These are phyloP conservation scores for Allium cepa DNA, from an alignment of 106 monocot genomes.

Conservation along the genomic window DNA sequence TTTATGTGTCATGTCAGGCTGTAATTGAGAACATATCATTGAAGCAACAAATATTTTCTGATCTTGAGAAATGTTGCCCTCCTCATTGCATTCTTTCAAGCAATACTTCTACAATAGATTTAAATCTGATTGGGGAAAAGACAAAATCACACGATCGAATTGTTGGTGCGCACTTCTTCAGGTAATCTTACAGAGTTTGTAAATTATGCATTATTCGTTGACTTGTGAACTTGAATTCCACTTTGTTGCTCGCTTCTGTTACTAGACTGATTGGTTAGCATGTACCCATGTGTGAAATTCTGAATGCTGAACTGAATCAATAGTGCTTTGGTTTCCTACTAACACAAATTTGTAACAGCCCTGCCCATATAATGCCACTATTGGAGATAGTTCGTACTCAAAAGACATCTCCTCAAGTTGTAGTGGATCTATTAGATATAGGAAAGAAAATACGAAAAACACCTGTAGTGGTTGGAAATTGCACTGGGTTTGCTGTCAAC, in stretches of 20 bases:
- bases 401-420: slow-evolving; percentile 84
- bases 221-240: no score
- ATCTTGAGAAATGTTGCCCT: slow-evolving; percentile 78
- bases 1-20: slow-evolving; percentile 43
- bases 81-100: slow-evolving; percentile 83
- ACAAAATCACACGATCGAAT: slow-evolving; percentile 78
- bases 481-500: slow-evolving; percentile 98
- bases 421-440: slow-evolving; percentile 82
- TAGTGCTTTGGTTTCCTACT: no score
- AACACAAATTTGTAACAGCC: slow-evolving; percentile 29
- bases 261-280: no score
- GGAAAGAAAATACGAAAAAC: slow-evolving; percentile 93
- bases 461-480: slow-evolving; percentile 85
- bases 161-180: slow-evolving; percentile 93
- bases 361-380: slow-evolving; percentile 97
- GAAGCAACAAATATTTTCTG: slow-evolving; percentile 94
- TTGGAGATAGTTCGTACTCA: slow-evolving; percentile 87
- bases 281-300: no score
- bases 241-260: no score
- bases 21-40: slow-evolving; percentile 84
- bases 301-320: no score
- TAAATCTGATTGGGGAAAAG: slow-evolving; percentile 77
- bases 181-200: slow-evolving; percentile 25
- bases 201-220: no score
- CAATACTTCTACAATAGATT: slow-evolving; percentile 94